phyloP scores from a whole-genome alignment of 2,329 filamentous ascomycete species.

The Phialocephala subalpina region DNA sequence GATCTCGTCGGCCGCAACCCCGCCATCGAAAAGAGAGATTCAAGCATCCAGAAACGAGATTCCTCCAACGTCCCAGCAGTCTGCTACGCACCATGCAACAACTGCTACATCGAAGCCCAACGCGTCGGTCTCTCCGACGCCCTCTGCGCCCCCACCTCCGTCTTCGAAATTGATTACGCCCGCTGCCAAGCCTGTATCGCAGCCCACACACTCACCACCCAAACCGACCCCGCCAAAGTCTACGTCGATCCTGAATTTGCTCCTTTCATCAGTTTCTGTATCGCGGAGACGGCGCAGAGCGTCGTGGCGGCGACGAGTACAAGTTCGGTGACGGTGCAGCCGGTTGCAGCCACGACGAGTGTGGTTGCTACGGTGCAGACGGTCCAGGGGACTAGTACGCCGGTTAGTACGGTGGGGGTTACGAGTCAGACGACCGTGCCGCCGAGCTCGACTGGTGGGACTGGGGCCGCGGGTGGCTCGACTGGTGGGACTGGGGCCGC shows the following conservation, averaged over 20 bases:
- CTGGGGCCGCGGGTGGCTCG: not conserved
- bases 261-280: constrained; percentile 39
- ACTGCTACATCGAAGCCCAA: constrained; percentile 55
- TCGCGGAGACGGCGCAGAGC: constrained; percentile 23
- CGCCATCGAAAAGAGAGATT: no score
- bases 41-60: constrained; percentile 48
- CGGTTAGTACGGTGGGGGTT: constrained; percentile 19
- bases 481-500: not conserved
- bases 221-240: constrained; percentile 20
- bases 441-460: not conserved
- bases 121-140: constrained; percentile 53
- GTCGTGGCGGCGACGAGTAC: constrained; percentile 20
- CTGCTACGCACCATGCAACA: constrained; percentile 64
- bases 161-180: constrained; percentile 49
- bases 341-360: constrained; percentile 19
- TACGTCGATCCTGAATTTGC: constrained; percentile 37
- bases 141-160: constrained; percentile 54
- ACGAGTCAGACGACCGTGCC: constrained; percentile 19
- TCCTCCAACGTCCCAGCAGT: constrained; percentile 49
- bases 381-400: constrained; percentile 13
- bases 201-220: constrained; percentile 23
- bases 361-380: constrained; percentile 19
- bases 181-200: constrained; percentile 48
- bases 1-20: not conserved
- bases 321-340: constrained; percentile 23